A percentile compares a stretch with the other conserved stretches of the same genome.
Evolutionary conservation across 2,329 filamentous ascomycete genomes (phyloP).

Genomic region (Cercospora berteroae): DNA sequence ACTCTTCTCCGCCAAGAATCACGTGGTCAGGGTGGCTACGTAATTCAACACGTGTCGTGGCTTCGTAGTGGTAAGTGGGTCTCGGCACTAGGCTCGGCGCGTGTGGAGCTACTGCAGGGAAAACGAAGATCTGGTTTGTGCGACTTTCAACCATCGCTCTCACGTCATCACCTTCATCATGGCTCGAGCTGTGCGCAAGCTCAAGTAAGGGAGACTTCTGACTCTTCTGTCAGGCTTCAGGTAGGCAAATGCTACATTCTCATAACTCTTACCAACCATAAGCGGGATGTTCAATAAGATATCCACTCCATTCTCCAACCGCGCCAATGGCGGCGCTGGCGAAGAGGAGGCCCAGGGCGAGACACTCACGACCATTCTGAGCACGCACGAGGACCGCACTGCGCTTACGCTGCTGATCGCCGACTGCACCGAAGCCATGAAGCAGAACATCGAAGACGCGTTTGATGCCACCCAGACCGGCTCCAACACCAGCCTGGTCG

Average conservation of each 20-base stretch:
- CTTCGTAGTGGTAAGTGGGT: neutral
- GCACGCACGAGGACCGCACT: constrained; percentile 43
- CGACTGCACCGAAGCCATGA: constrained; percentile 48
- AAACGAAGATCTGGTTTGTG: constrained; percentile 4
- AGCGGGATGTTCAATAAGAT: constrained; percentile 1
- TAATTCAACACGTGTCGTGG: too few relatives aligned
- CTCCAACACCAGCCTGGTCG: constrained; percentile 29
- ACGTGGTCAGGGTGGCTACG: too few relatives aligned
- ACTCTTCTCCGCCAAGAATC: too few relatives aligned
- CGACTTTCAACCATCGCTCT: constrained; percentile 3
- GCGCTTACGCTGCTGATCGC: constrained; percentile 49
- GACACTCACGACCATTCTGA: constrained; percentile 48
- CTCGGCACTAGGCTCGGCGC: constrained; percentile 1
- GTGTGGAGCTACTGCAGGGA: constrained; percentile 2
- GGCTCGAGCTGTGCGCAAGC: neutral
- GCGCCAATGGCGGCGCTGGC: constrained; percentile 1
- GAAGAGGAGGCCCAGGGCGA: constrained; percentile 34
- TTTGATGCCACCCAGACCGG: constrained; percentile 43
- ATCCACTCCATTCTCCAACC: neutral
- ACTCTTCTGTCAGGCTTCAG: neutral
- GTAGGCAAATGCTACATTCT: neutral
- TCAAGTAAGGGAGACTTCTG: neutral
- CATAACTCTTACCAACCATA: neutral
- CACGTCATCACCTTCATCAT: constrained; percentile 6
- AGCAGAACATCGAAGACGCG: constrained; percentile 44